phyloP scores from a whole-genome alignment of 1,284 basidiomycete species.

The Ustilago curta region DNA sequence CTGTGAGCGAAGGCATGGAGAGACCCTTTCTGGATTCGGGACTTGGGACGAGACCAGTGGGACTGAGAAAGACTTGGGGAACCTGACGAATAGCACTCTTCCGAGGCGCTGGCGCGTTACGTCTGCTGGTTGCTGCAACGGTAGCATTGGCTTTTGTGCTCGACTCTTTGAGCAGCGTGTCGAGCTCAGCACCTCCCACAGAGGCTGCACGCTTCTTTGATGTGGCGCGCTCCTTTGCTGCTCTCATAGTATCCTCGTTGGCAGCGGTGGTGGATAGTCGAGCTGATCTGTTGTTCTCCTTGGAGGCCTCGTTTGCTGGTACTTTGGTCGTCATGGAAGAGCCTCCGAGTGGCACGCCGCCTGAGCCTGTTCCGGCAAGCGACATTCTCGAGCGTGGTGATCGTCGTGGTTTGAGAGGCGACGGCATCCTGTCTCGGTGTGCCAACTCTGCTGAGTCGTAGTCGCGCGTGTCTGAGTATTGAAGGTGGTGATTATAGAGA shows the following conservation, averaged over 20 bases:
- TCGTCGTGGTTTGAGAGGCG: constrained; percentile 49
- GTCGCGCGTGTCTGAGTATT: neutral
- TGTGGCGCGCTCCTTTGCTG: constrained; percentile 37
- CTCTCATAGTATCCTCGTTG: constrained; percentile 42
- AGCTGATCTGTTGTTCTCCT: constrained; percentile 43
- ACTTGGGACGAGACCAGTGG: constrained; percentile 57
- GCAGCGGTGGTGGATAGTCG: constrained; percentile 19
- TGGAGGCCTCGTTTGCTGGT: constrained; percentile 25
- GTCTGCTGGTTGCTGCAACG: constrained; percentile 35
- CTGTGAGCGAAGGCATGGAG: constrained; percentile 37
- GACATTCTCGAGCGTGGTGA: constrained; percentile 48
- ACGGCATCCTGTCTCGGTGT: constrained; percentile 27
- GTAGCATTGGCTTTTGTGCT: constrained; percentile 26
- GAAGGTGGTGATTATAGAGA: constrained; percentile 4
- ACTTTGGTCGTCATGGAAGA: constrained; percentile 46
- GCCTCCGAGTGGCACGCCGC: constrained; percentile 41
- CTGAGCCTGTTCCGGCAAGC: constrained; percentile 44
- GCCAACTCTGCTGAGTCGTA: neutral
- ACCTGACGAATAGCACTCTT: constrained; percentile 61
- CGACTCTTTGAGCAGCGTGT: constrained; percentile 43
- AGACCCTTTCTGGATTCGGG: constrained; percentile 47
- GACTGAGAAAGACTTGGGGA: constrained; percentile 61
- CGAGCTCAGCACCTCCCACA: constrained; percentile 43
- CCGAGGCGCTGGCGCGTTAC: constrained; percentile 53
- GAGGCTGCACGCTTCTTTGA: constrained; percentile 48